Conservation (phyloP, 345 rosid species). For the Euphorbia peplus region DNA sequence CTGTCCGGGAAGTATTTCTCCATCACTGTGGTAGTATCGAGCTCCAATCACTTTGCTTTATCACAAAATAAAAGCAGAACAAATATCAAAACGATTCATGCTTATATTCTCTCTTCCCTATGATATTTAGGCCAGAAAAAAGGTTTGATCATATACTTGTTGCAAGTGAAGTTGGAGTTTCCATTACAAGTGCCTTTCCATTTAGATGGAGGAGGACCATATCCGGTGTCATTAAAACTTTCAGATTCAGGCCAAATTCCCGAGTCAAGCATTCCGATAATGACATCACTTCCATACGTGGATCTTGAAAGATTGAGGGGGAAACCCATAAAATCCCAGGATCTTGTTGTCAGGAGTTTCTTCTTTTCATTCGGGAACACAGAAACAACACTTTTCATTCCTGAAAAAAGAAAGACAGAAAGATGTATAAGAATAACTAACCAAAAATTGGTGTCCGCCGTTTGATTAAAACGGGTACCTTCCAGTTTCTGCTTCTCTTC, state of each 20-base stretch:
- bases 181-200: conserved; percentile 15
- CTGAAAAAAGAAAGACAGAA: background rate
- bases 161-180: conserved; percentile 14
- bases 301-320: background rate
- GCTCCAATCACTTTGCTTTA: conserved; percentile 18
- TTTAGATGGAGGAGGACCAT: conserved; percentile 5
- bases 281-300: background rate
- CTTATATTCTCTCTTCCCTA: background rate
- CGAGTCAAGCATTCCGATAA: conserved; percentile 3
- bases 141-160: conserved; percentile 4
- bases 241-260: conserved; percentile 8
- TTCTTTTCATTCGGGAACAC: conserved; percentile 6
- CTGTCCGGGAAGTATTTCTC: background rate
- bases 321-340: conserved; percentile 9
- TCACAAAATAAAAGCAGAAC: background rate
- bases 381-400: background rate
- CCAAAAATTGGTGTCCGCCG: too few relatives aligned
- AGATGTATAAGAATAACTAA: background rate
- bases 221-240: conserved; percentile 2
- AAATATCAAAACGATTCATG: background rate
- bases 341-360: background rate
- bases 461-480: background rate
- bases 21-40: conserved; percentile 4
- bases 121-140: background rate
- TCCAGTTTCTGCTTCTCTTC: conserved; percentile 28